phyloP scores from a whole-genome alignment of 1,284 basidiomycete species.

The Ustilago shanxiensis region DNA sequence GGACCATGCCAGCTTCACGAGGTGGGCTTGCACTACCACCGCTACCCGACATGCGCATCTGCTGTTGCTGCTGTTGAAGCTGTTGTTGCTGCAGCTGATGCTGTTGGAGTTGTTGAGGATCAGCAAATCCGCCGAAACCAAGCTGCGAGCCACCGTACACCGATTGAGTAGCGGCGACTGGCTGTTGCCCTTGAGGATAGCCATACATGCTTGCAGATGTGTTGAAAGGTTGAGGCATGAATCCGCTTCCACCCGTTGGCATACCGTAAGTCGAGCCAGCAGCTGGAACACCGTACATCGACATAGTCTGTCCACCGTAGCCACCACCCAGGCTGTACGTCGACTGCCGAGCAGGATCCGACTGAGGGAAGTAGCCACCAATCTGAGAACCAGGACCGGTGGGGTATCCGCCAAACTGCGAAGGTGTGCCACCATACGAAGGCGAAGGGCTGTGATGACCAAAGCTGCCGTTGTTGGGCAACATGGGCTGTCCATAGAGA shows the following conservation, averaged over 20 bases:
- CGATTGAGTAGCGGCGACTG: slow-evolving; percentile 25
- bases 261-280: slow-evolving; percentile 35
- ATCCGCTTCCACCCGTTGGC: slow-evolving; percentile 36
- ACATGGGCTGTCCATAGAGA: slow-evolving; percentile 50
- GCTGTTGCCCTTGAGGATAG: slow-evolving; percentile 25
- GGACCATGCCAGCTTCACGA: slow-evolving; percentile 36
- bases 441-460: slow-evolving; percentile 57
- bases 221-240: slow-evolving; percentile 51
- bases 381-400: slow-evolving; percentile 42
- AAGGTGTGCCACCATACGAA: slow-evolving; percentile 52
- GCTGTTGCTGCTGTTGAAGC: background rate
- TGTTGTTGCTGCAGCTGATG: slow-evolving; percentile 20
- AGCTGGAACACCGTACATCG: slow-evolving; percentile 53
- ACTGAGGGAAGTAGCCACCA: slow-evolving; percentile 47
- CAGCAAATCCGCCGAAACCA: slow-evolving; percentile 29
- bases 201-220: slow-evolving; percentile 52
- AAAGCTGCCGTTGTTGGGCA: slow-evolving; percentile 46
- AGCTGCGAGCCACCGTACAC: slow-evolving; percentile 51
- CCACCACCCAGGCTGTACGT: slow-evolving; percentile 51
- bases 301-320: slow-evolving; percentile 59
- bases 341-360: slow-evolving; percentile 50
- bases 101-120: slow-evolving; percentile 17
- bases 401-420: slow-evolving; percentile 36
- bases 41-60: slow-evolving; percentile 19
- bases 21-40: slow-evolving; percentile 33